Evolutionary conservation across 139 green algal genomes (phyloP).

Genomic region (Zygnema cylindricum): DNA sequence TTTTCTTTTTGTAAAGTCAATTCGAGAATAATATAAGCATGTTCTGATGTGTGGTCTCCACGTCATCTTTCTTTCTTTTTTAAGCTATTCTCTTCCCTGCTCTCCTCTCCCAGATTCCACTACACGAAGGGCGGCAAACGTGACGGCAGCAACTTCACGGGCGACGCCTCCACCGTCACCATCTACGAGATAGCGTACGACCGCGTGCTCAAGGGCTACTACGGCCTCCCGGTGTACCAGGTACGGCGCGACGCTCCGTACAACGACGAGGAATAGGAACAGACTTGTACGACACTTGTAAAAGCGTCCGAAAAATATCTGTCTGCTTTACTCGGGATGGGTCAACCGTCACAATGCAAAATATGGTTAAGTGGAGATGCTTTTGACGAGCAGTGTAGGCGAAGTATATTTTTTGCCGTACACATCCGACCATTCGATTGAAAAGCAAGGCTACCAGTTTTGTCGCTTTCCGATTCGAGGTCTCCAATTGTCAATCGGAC

Average conservation of each 20-base stretch:
- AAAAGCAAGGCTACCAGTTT: no score
- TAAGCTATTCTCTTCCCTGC: neutral
- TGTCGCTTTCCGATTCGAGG: no score
- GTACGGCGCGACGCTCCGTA: neutral
- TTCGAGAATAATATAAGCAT: no score
- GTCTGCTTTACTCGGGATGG: neutral
- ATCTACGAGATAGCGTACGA: slow-evolving; percentile 37
- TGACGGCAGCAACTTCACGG: slow-evolving; percentile 14
- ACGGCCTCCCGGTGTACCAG: slow-evolving; percentile 20
- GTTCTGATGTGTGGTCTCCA: no score
- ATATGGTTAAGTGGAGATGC: no score
- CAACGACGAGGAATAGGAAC: neutral
- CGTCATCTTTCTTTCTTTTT: no score
- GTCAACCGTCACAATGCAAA: neutral
- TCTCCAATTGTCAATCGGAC: no score
- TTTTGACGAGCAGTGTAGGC: no score
- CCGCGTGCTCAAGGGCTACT: neutral
- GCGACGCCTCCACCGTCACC: slow-evolving; percentile 33
- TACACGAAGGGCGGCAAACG: slow-evolving; percentile 16
- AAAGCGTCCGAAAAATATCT: neutral
- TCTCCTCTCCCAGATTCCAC: slow-evolving; percentile 15
- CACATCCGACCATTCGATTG: no score
- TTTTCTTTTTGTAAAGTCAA: no score
- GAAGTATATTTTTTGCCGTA: no score
- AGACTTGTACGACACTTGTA: neutral